These are phyloP conservation scores for Diaporthe citriasiana DNA, from an alignment of 2,329 filamentous ascomycete species.

Conservation along the genomic window DNA sequence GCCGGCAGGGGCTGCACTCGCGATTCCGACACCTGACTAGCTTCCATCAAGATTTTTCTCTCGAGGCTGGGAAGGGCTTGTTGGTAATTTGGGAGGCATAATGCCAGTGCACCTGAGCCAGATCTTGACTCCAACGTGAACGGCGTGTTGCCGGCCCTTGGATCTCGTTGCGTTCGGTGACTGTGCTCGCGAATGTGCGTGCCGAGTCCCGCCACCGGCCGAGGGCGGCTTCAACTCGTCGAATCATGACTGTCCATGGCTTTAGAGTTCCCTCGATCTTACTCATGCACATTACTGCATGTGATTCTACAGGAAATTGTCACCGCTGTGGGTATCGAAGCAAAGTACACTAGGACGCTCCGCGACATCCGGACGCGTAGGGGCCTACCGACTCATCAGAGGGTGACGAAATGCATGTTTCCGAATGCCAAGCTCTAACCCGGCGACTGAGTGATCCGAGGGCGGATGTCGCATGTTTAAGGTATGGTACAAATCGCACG, in stretches of 20 bases:
- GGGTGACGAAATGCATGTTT: constrained; percentile 8
- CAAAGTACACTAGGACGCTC: not conserved
- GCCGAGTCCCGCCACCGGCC: not conserved
- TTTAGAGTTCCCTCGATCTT: not conserved
- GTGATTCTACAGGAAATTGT: not conserved
- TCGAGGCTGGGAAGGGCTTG: not conserved
- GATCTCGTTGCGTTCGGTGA: constrained; percentile 3
- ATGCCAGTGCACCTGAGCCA: not conserved
- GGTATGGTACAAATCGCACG: not conserved
- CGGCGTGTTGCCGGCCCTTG: not conserved
- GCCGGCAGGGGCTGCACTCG: not conserved
- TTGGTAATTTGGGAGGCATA: not conserved
- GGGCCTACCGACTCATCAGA: not conserved
- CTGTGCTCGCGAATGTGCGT: not conserved
- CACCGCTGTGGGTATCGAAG: not conserved
- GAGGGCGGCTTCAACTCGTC: not conserved
- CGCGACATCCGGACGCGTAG: constrained; percentile 5
- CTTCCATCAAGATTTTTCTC: not conserved
- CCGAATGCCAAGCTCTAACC: constrained; percentile 23
- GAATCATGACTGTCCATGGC: constrained; percentile 13
- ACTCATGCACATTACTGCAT: not conserved
- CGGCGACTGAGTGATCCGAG: constrained; percentile 19
- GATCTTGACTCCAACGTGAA: not conserved
- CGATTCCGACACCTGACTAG: not conserved
- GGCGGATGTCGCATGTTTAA: constrained; percentile 10